Conservation (phyloP, 495 filamentous ascomycete species). For the Penicillium egyptiacum region DNA sequence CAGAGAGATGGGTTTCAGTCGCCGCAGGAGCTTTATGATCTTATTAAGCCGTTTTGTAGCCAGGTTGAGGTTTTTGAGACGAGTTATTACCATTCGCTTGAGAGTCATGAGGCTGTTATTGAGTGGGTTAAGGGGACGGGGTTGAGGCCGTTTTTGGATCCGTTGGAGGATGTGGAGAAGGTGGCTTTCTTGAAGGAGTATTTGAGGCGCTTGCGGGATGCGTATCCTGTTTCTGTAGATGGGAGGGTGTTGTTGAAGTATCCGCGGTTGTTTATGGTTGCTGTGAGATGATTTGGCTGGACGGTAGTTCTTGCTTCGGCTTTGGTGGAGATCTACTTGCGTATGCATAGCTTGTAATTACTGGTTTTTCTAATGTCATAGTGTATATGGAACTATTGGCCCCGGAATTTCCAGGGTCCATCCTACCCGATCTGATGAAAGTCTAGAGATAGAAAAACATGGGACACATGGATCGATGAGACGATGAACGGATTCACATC, state of each 20-base stretch:
- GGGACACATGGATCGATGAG: neutral
- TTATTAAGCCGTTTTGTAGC: constrained; percentile 40
- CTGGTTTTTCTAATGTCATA: neutral
- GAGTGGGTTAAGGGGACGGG: constrained; percentile 60
- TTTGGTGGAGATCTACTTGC: too few species aligned
- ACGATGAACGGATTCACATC: neutral
- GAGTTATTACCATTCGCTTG: constrained; percentile 51
- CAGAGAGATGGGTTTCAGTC: constrained; percentile 50
- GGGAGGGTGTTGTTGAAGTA: constrained; percentile 49
- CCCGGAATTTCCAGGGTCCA: neutral
- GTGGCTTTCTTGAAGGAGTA: constrained; percentile 44
- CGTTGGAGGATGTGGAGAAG: constrained; percentile 33
- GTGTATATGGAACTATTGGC: neutral
- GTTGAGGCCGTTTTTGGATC: constrained; percentile 50
- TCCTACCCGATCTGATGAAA: neutral
- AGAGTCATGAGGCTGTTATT: constrained; percentile 46
- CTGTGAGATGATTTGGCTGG: constrained; percentile 28
- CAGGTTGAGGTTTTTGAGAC: constrained; percentile 52
- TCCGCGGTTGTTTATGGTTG: constrained; percentile 51
- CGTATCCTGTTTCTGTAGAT: constrained; percentile 40
- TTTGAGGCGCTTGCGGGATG: constrained; percentile 32
- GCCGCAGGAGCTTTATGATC: constrained; percentile 45
- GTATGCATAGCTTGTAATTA: neutral
- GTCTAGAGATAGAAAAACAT: neutral
- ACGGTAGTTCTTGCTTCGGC: too few species aligned